Conservation (phyloP, 768 basidiomycete species). For the Bullera alba region DNA sequence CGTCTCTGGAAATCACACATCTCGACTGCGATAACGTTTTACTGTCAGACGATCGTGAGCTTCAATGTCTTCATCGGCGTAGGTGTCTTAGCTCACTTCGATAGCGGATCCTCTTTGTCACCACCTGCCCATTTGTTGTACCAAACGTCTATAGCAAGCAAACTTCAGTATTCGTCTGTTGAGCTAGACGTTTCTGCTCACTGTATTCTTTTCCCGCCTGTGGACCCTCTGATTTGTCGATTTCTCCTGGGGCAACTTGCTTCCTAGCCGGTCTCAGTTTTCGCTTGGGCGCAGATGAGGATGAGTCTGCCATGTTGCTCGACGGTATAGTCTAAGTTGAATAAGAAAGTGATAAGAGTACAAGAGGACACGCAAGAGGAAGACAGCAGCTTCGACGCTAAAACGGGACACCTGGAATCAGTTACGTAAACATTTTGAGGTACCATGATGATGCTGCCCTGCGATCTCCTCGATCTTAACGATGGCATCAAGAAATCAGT, state of each 20-base stretch:
- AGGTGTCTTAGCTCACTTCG: conserved; percentile 61
- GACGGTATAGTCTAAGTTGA: too few relatives aligned
- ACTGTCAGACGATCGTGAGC: conserved; percentile 47
- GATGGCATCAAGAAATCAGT: too few relatives aligned
- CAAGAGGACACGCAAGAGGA: too few relatives aligned
- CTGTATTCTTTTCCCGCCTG: conserved; percentile 97
- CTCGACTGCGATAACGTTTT: conserved; percentile 92
- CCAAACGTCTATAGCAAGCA: conserved; percentile 63
- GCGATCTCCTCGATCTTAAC: too few relatives aligned
- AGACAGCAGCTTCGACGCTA: too few relatives aligned
- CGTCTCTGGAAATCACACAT: conserved; percentile 78
- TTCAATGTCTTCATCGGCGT: neutral
- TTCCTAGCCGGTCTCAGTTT: conserved; percentile 87
- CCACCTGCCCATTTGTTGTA: conserved; percentile 99
- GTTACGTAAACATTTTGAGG: too few relatives aligned
- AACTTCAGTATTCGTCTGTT: conserved; percentile 6
- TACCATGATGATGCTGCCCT: too few relatives aligned
- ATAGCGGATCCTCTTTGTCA: conserved; percentile 91
- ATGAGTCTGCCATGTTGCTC: conserved; percentile 4
- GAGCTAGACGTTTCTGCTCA: conserved; percentile 48
- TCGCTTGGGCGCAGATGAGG: conserved; percentile 24
- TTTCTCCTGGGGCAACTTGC: conserved; percentile 83
- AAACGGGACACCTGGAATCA: too few relatives aligned
- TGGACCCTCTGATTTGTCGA: conserved; percentile 76
- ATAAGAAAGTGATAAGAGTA: too few relatives aligned